Evolutionary conservation across 805 yeast species (phyloP).

Genomic region (Ogataea trehaloabstinens): DNA sequence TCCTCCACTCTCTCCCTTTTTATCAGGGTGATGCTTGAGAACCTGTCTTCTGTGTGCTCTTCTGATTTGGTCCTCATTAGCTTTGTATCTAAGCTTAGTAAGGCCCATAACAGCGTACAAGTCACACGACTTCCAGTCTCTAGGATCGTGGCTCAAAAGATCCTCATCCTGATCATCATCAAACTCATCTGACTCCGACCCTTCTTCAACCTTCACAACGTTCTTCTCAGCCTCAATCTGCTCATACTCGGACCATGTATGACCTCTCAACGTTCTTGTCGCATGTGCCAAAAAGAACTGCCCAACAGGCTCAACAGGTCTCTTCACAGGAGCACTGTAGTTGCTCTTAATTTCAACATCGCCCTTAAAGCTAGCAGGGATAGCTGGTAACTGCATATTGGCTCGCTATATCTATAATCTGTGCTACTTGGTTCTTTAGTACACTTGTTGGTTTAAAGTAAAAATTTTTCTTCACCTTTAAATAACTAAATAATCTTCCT

Average conservation of each 20-base stretch:
- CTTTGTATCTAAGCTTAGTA: slow-evolving; percentile 84
- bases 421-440: too few species aligned
- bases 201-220: slow-evolving; percentile 66
- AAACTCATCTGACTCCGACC: slow-evolving; percentile 63
- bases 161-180: slow-evolving; percentile 69
- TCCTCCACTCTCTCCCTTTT: slow-evolving; percentile 87
- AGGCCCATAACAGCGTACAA: slow-evolving; percentile 95
- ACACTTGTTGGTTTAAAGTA: too few species aligned
- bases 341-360: slow-evolving; percentile 49
- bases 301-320: slow-evolving; percentile 95
- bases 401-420: too few species aligned
- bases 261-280: slow-evolving; percentile 91
- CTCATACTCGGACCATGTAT: slow-evolving; percentile 98
- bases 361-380: slow-evolving; percentile 52
- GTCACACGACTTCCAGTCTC: slow-evolving; percentile 97
- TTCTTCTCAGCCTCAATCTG: slow-evolving; percentile 88
- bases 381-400: slow-evolving; percentile 45
- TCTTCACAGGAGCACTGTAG: slow-evolving; percentile 61
- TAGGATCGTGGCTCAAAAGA: slow-evolving; percentile 85
- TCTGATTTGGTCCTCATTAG: slow-evolving; percentile 90
- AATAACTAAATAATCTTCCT: background rate
- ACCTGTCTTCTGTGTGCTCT: slow-evolving; percentile 97
- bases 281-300: slow-evolving; percentile 95
- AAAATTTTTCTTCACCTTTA: too few species aligned
- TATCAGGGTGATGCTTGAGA: slow-evolving; percentile 96